phyloP scores from a whole-genome alignment of 495 filamentous ascomycete genomes.

The Cladorrhinum samala region DNA sequence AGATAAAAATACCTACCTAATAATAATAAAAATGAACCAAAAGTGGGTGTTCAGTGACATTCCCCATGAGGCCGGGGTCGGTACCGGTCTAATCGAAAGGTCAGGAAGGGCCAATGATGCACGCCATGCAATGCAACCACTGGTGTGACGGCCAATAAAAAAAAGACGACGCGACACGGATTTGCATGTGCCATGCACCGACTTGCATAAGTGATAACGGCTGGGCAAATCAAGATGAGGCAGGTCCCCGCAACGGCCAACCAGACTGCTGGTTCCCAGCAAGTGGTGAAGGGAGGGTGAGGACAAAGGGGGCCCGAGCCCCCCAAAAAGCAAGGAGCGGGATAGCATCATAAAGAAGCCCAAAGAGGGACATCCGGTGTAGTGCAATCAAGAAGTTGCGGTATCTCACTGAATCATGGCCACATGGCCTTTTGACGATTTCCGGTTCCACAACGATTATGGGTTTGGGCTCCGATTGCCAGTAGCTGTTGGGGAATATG shows the following conservation, averaged over 20 bases:
- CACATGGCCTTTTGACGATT: slow-evolving; percentile 5
- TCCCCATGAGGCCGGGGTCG: slow-evolving; percentile 2
- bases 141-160: slow-evolving; percentile 1
- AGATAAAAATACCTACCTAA: neutral
- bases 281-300: neutral
- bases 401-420: slow-evolving; percentile 1
- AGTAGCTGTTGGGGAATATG: neutral
- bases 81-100: slow-evolving; percentile 1
- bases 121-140: slow-evolving; percentile 11
- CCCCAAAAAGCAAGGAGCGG: neutral
- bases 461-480: slow-evolving; percentile 6
- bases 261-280: slow-evolving; percentile 12
- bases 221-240: neutral
- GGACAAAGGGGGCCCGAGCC: neutral
- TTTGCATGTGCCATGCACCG: neutral
- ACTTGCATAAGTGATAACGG: neutral
- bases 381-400: neutral
- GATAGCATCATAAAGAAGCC: slow-evolving; percentile 1
- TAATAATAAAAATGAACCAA: neutral
- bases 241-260: slow-evolving; percentile 7
- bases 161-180: neutral
- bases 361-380: slow-evolving; percentile 16
- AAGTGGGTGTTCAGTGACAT: neutral
- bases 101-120: neutral
- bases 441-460: slow-evolving; percentile 13